phyloP scores from a whole-genome alignment of 148 eudicot species.

The Amaranthus palmeri region DNA sequence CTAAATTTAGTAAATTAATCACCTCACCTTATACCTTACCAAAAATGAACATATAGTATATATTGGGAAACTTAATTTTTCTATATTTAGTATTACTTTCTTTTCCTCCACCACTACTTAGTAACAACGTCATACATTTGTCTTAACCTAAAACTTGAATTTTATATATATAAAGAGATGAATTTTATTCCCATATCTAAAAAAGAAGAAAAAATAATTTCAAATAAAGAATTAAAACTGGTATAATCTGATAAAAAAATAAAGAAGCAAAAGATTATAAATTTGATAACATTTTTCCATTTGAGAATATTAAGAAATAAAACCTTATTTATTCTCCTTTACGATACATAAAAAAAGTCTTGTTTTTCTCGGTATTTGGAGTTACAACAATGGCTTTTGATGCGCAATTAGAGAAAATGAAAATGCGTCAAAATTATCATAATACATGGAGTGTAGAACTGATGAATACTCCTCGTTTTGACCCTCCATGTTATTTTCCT shows the following conservation, averaged over 20 bases:
- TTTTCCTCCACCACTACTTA: background rate
- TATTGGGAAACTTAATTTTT: background rate
- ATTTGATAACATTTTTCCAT: no score
- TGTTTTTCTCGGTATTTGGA: no score
- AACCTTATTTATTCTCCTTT: no score
- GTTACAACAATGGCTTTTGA: constrained; percentile 10
- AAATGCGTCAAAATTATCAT: constrained; percentile 23
- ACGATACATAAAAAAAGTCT: no score
- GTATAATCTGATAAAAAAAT: no score
- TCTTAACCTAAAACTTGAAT: no score
- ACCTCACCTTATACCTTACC: background rate
- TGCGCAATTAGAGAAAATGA: constrained; percentile 24
- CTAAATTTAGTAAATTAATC: background rate
- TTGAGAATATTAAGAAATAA: no score
- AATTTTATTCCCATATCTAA: background rate
- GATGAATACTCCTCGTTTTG: constrained; percentile 11
- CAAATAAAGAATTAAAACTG: no score
- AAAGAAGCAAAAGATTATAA: no score
- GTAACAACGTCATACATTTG: no score
- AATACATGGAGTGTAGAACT: constrained; percentile 31
- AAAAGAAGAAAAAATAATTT: background rate
- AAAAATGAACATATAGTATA: background rate
- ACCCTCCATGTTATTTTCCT: constrained; percentile 21
- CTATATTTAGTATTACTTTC: background rate
- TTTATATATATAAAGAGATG: no score